Evolutionary conservation across 192 early-diverging fungal species (phyloP).

Genomic region (Linnemannia schmuckeri): DNA sequence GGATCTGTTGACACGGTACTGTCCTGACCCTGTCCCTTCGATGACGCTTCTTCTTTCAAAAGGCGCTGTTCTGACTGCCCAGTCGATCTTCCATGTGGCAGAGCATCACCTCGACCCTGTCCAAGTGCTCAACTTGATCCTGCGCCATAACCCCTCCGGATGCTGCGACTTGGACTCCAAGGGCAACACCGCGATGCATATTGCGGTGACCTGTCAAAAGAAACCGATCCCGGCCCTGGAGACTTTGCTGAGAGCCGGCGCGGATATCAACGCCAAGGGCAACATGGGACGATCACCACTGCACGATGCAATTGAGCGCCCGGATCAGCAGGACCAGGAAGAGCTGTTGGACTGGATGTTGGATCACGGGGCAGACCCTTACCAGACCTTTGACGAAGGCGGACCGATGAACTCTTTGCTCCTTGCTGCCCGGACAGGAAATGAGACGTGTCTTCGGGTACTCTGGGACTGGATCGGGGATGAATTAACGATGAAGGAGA

Average conservation of each 20-base stretch:
- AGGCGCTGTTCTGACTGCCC: conserved; percentile 32
- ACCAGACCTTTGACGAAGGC: conserved; percentile 47
- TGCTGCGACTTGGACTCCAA: conserved; percentile 38
- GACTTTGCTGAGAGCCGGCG: conserved; percentile 43
- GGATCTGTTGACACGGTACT: conserved; percentile 52
- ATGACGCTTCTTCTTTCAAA: conserved; percentile 52
- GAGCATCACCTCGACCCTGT: conserved; percentile 49
- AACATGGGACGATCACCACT: conserved; percentile 41
- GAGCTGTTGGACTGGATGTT: conserved; percentile 60
- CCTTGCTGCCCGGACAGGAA: conserved; percentile 35
- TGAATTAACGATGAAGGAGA: conserved; percentile 52
- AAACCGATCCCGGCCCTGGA: conserved; percentile 35
- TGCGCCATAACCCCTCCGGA: conserved; percentile 33
- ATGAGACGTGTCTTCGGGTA: conserved; percentile 35
- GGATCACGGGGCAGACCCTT: conserved; percentile 62
- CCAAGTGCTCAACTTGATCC: conserved; percentile 41
- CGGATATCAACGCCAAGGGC: conserved; percentile 53
- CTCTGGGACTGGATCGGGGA: conserved; percentile 57
- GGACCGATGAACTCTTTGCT: conserved; percentile 45
- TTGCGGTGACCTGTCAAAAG: conserved; percentile 44
- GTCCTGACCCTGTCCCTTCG: conserved; percentile 49
- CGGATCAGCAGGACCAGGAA: conserved; percentile 54
- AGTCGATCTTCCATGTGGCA: conserved; percentile 55
- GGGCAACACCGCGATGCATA: conserved; percentile 46
- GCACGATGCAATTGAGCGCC: conserved; percentile 55